phyloP scores from a whole-genome alignment of 2,329 filamentous ascomycete genomes.

The Cladosporium sp. region DNA sequence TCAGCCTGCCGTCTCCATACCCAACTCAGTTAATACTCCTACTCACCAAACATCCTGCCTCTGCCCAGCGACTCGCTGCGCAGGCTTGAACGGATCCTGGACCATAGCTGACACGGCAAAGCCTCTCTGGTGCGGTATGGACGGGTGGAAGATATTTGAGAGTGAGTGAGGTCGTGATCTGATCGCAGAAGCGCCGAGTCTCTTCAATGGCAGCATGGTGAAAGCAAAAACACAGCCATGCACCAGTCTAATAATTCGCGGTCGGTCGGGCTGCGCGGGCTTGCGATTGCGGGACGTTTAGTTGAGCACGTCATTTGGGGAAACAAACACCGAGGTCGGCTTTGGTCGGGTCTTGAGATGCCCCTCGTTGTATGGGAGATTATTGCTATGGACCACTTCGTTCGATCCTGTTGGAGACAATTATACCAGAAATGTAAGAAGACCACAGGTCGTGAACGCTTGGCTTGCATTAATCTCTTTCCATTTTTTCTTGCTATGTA shows the following conservation, averaged over 20 bases:
- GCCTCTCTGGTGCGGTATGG: background rate
- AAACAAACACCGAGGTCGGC: constrained; percentile 9
- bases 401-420: no score
- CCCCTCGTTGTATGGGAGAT: no score
- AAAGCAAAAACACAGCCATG: background rate
- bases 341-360: background rate
- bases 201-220: constrained; percentile 7
- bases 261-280: background rate
- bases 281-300: constrained; percentile 8
- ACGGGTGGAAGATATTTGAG: background rate
- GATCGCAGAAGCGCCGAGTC: background rate
- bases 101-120: constrained; percentile 6
- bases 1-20: background rate
- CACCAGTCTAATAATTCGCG: background rate
- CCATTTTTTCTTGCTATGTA: background rate
- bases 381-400: no score
- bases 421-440: no score
- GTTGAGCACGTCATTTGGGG: constrained; percentile 10
- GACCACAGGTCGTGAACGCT: no score
- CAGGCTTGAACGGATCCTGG: constrained; percentile 43
- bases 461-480: background rate
- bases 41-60: constrained; percentile 56
- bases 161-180: background rate
- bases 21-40: background rate
- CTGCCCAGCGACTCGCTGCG: constrained; percentile 50